phyloP scores from a whole-genome alignment of 495 filamentous ascomycete species.

The Aspergillus kassunensis region DNA sequence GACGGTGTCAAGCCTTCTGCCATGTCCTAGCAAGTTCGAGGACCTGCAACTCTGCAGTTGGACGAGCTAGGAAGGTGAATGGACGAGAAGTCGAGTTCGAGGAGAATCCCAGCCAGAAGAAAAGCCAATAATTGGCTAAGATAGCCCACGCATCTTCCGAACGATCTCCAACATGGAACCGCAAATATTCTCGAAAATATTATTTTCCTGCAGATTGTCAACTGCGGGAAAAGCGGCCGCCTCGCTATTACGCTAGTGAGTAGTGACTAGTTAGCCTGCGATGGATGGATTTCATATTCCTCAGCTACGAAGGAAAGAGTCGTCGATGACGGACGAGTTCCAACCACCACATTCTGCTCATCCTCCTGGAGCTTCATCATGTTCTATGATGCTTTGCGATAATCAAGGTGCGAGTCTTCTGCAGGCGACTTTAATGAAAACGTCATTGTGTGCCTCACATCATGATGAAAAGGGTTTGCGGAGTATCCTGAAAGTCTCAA shows the following conservation, averaged over 20 bases:
- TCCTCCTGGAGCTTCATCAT: no score
- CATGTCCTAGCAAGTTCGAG: neutral
- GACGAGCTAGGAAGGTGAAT: neutral
- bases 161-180: neutral
- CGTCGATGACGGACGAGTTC: no score
- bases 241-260: neutral
- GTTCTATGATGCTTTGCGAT: neutral
- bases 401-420: neutral
- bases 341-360: no score
- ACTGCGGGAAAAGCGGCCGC: constrained; percentile 15
- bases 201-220: neutral
- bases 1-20: neutral
- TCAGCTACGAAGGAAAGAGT: no score
- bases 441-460: constrained; percentile 4
- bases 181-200: neutral
- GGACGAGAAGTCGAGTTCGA: neutral
- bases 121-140: neutral
- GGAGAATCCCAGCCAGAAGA: neutral
- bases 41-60: constrained; percentile 4
- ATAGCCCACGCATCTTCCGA: neutral
- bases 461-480: neutral
- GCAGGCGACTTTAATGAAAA: neutral
- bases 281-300: neutral
- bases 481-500: neutral
- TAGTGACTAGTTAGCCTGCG: neutral